Evolutionary conservation across 176 grass and related monocot species (phyloP).

Genomic region (Aegilops tauschii): DNA sequence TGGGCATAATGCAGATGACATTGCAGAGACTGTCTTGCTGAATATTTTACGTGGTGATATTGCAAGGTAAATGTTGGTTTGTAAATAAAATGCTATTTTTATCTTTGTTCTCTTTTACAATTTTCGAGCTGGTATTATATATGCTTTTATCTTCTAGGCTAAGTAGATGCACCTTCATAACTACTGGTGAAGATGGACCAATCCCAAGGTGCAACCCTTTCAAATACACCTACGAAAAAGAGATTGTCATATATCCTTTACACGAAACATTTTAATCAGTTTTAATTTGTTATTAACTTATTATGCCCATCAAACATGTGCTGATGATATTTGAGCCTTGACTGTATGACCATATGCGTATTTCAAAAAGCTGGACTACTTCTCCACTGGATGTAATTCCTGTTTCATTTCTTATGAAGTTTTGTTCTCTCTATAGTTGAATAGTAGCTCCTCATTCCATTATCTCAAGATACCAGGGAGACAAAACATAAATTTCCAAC

Average conservation of each 20-base stretch:
- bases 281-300: not conserved
- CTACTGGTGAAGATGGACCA: slow-evolving; percentile 92
- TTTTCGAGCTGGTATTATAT: slow-evolving; percentile 8
- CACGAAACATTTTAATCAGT: slow-evolving; percentile 23
- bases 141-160: slow-evolving; percentile 56
- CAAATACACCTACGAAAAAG: slow-evolving; percentile 98
- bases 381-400: slow-evolving; percentile 92
- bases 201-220: slow-evolving; percentile 99
- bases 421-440: not conserved
- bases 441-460: not conserved
- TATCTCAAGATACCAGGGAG: not conserved
- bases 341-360: slow-evolving; percentile 52
- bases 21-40: slow-evolving; percentile 92
- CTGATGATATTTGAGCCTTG: slow-evolving; percentile 43
- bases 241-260: slow-evolving; percentile 98
- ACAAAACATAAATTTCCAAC: not conserved
- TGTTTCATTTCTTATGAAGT: not conserved
- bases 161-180: slow-evolving; percentile 94
- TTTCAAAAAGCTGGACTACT: slow-evolving; percentile 98
- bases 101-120: not conserved
- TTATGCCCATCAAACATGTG: slow-evolving; percentile 11
- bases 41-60: slow-evolving; percentile 99
- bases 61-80: slow-evolving; percentile 56
- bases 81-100: not conserved
- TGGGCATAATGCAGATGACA: slow-evolving; percentile 96